Percentiles rank a stretch among this genome's conserved stretches.
These are phyloP conservation scores for Perkinsus olseni DNA, from an alignment of 169 alveolate genomes.

Conservation along the genomic window DNA sequence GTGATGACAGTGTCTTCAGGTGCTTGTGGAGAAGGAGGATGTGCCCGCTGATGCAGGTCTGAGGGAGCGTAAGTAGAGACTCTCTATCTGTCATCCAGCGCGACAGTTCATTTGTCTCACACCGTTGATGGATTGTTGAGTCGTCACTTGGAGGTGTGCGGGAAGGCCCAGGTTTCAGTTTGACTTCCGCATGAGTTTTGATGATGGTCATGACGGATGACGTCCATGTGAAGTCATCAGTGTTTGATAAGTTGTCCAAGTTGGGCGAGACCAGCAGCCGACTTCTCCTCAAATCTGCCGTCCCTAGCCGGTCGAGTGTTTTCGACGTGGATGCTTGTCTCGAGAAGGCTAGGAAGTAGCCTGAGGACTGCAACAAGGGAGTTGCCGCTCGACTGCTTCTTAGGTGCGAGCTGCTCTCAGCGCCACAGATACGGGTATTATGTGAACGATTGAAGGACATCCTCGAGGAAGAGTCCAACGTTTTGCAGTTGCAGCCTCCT, in stretches of 20 bases:
- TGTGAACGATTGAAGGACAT: constrained; percentile 64
- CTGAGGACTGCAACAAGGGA: too few relatives aligned
- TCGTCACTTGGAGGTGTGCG: too few relatives aligned
- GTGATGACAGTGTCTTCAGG: too few relatives aligned
- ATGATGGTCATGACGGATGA: too few relatives aligned
- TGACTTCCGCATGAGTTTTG: too few relatives aligned
- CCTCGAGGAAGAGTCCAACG: constrained; percentile 67
- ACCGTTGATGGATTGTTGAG: too few relatives aligned
- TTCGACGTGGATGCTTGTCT: neutral
- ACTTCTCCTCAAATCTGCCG: neutral
- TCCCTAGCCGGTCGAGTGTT: neutral
- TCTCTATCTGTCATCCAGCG: too few relatives aligned
- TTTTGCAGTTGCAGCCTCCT: constrained; percentile 69
- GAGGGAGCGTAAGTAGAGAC: neutral
- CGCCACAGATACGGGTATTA: constrained; percentile 10
- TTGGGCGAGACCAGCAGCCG: neutral
- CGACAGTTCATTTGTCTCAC: too few relatives aligned
- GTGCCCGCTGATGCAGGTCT: neutral
- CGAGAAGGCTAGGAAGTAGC: neutral
- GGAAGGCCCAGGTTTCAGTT: too few relatives aligned
- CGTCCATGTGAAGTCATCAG: too few relatives aligned
- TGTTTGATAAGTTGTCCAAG: neutral
- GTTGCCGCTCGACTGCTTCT: too few relatives aligned
- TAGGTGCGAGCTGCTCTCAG: neutral
- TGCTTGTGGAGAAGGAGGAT: neutral